Percentiles rank a stretch among this genome's conserved stretches.
phyloP scores from a whole-genome alignment of 2,329 filamentous ascomycete species.

The Penicillium sclerotigenum region DNA sequence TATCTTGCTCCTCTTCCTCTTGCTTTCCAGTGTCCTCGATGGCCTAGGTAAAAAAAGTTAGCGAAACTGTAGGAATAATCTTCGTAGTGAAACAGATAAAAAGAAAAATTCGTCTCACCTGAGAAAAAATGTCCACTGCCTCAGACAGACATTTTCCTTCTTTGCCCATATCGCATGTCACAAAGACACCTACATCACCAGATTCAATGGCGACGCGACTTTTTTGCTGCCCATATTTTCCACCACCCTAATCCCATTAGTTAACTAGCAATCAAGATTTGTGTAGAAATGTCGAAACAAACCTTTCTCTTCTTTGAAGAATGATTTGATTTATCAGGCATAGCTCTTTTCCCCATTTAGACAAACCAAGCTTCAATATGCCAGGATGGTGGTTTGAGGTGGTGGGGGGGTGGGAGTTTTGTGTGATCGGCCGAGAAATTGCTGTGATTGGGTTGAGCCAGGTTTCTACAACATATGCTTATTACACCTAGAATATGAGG shows the following conservation, averaged over 20 bases:
- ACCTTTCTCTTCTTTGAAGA: constrained; percentile 37
- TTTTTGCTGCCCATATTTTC: constrained; percentile 31
- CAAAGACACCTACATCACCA: constrained; percentile 61
- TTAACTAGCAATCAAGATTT: background rate
- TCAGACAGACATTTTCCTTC: constrained; percentile 60
- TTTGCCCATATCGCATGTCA: constrained; percentile 60
- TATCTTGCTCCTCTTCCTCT: constrained; percentile 27
- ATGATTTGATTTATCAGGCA: constrained; percentile 26
- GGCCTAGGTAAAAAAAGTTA: constrained; percentile 14
- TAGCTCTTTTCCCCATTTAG: constrained; percentile 30
- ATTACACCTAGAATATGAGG: no score
- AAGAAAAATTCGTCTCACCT: constrained; percentile 39
- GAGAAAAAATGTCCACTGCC: constrained; percentile 55
- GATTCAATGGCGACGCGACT: constrained; percentile 32
- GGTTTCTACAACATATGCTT: background rate
- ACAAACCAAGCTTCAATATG: constrained; percentile 2
- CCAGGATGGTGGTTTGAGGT: background rate
- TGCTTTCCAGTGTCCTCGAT: constrained; percentile 10
- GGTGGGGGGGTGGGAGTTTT: constrained; percentile 15
- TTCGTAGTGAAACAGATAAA: background rate
- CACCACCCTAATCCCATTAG: constrained; percentile 24
- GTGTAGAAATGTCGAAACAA: constrained; percentile 6
- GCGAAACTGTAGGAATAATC: background rate
- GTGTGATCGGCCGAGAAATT: constrained; percentile 15
- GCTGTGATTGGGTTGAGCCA: constrained; percentile 19